These are phyloP conservation scores for Micractinium sp. DNA, from an alignment of 139 green algal species.

Conservation along the genomic window DNA sequence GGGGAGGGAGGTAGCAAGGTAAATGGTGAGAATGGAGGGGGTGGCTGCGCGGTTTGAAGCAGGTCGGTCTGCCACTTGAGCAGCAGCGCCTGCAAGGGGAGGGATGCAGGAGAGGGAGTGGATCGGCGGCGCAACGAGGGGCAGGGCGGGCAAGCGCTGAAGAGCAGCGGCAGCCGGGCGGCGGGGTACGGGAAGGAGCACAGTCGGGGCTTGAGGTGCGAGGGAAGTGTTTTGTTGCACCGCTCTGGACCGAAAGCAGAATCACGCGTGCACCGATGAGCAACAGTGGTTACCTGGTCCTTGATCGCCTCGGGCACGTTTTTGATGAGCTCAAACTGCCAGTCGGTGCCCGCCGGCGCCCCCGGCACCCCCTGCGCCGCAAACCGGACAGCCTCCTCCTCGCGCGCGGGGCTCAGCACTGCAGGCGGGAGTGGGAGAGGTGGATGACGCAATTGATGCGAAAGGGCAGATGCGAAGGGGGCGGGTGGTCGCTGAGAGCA, in stretches of 20 bases:
- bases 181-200: too few relatives aligned
- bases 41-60: neutral
- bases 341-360: neutral
- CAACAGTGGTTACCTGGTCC: conserved; percentile 35
- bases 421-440: neutral
- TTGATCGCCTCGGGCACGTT: conserved; percentile 31
- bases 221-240: too few relatives aligned
- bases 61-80: neutral
- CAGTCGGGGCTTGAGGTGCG: too few relatives aligned
- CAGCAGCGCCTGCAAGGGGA: neutral
- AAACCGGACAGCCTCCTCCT: neutral
- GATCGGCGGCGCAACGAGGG: too few relatives aligned
- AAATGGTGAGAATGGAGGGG: neutral
- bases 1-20: neutral
- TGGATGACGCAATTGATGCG: neutral
- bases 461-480: too few relatives aligned
- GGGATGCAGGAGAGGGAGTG: neutral
- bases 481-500: too few relatives aligned
- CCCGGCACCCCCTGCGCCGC: neutral
- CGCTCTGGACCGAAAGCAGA: too few relatives aligned
- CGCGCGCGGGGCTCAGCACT: neutral
- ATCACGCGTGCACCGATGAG: neutral
- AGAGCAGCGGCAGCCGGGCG: too few relatives aligned
- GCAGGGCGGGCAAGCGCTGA: too few relatives aligned
- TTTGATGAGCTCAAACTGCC: neutral